Evolutionary conservation across 1,139 yeast species (phyloP).

Genomic region (Yamadazyma diddensiae): DNA sequence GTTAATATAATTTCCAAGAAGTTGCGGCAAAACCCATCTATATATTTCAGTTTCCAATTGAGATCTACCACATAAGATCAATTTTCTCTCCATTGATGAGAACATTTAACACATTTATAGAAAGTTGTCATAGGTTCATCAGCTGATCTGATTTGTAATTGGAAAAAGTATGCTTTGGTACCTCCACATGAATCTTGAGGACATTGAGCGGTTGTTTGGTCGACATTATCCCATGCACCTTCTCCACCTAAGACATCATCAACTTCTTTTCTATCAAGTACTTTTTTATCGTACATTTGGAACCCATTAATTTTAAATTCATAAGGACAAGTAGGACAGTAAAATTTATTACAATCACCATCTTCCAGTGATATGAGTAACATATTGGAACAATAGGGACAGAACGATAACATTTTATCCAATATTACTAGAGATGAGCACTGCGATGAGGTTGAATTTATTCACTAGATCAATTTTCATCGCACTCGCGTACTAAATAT

Average conservation of each 20-base stretch:
- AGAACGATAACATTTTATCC: constrained; percentile 73
- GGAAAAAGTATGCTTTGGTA: constrained; percentile 93
- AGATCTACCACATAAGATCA: constrained; percentile 22
- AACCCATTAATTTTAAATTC: constrained; percentile 83
- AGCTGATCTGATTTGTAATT: constrained; percentile 89
- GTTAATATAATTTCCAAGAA: constrained; percentile 9
- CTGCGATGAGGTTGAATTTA: constrained; percentile 1
- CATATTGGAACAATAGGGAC: constrained; percentile 93
- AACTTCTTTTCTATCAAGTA: constrained; percentile 80
- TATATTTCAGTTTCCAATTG: constrained; percentile 14
- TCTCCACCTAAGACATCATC: constrained; percentile 97
- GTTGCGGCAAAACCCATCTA: constrained; percentile 16
- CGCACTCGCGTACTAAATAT: no score
- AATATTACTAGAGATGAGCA: constrained; percentile 2
- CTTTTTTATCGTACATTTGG: constrained; percentile 81
- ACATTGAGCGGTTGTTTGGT: constrained; percentile 85
- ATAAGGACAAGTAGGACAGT: constrained; percentile 93
- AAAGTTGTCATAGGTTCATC: constrained; percentile 97
- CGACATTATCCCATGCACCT: constrained; percentile 99
- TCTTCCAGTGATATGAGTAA: constrained; percentile 44
- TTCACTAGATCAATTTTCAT: background rate
- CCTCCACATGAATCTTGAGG: constrained; percentile 84
- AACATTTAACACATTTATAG: constrained; percentile 88
- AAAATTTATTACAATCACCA: constrained; percentile 53
- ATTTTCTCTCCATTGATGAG: constrained; percentile 96